Evolutionary conservation across 345 rosid genomes (phyloP).

Genomic region (Cardamine resedifolia): DNA sequence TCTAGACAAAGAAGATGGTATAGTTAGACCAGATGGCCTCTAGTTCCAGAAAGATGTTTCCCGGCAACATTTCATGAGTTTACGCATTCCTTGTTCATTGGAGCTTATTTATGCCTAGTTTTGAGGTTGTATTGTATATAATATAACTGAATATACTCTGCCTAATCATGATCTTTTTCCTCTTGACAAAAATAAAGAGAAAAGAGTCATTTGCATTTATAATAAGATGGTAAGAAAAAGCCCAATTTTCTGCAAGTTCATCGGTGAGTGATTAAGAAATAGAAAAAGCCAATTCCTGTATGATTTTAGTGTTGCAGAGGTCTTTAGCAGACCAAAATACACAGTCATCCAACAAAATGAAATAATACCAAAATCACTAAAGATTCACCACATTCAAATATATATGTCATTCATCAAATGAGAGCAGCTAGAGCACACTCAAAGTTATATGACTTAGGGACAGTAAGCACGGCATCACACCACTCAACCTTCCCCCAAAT

Average conservation of each 20-base stretch:
- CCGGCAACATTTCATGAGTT: slow-evolving; percentile 1
- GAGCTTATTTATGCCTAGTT: slow-evolving; percentile 27
- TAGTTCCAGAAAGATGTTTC: slow-evolving; percentile 2
- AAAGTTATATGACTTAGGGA: slow-evolving; percentile 45
- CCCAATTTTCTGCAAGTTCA: slow-evolving; percentile 10
- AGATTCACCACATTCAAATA: not conserved
- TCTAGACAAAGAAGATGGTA: slow-evolving; percentile 20
- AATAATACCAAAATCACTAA: not conserved
- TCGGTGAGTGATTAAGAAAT: not conserved
- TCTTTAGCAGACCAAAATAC: not conserved
- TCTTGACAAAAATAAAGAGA: not conserved
- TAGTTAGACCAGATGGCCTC: slow-evolving; percentile 4
- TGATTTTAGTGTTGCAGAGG: not conserved
- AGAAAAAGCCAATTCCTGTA: not conserved
- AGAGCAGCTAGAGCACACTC: slow-evolving; percentile 51
- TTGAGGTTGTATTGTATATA: slow-evolving; percentile 12
- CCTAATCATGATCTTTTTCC: not conserved
- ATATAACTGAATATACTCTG: slow-evolving; percentile 12
- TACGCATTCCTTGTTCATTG: not conserved
- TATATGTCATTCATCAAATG: not conserved
- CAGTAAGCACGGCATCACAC: slow-evolving; percentile 48
- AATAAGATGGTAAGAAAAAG: not conserved
- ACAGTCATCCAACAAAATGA: not conserved
- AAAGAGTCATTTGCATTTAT: slow-evolving; percentile 1
- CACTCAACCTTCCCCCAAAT: slow-evolving; percentile 57